Percentiles rank a stretch among this genome's conserved stretches.
Evolutionary conservation across 495 filamentous ascomycete species (phyloP).

Genomic region (Penicillium argentinense): DNA sequence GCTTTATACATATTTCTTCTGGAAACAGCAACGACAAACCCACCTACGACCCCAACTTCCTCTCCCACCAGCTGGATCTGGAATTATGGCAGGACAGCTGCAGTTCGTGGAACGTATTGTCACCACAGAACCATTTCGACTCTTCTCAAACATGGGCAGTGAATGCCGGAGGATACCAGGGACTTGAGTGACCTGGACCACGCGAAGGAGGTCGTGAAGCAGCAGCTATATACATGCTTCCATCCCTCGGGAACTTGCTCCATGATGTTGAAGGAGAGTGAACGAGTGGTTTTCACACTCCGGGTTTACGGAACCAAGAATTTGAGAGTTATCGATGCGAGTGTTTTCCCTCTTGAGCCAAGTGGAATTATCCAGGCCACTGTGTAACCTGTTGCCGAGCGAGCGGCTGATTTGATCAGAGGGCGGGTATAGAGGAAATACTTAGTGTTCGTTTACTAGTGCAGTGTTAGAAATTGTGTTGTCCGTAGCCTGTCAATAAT

Average conservation of each 20-base stretch:
- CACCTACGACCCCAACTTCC: slow-evolving; percentile 8
- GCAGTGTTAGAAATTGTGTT: too few relatives aligned
- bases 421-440: not conserved
- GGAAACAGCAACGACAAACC: slow-evolving; percentile 10
- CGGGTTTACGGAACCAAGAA: slow-evolving; percentile 50
- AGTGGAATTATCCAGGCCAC: slow-evolving; percentile 48
- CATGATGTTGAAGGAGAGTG: slow-evolving; percentile 51
- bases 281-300: slow-evolving; percentile 40
- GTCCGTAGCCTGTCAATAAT: too few relatives aligned
- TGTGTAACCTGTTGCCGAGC: slow-evolving; percentile 57
- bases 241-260: slow-evolving; percentile 24
- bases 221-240: slow-evolving; percentile 19
- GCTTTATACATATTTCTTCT: slow-evolving; percentile 13
- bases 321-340: slow-evolving; percentile 55
- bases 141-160: slow-evolving; percentile 12
- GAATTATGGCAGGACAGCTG: slow-evolving; percentile 44
- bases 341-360: slow-evolving; percentile 50
- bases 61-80: slow-evolving; percentile 32
- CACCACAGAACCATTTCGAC: slow-evolving; percentile 7
- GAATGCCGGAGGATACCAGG: slow-evolving; percentile 3
- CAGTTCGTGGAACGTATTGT: slow-evolving; percentile 8
- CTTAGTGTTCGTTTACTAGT: too few relatives aligned
- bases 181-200: slow-evolving; percentile 20
- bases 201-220: slow-evolving; percentile 20
- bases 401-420: slow-evolving; percentile 53